Evolutionary conservation across 371 early-diverging fungal species (phyloP), one percentile per base, ranked within the genome.

Genomic region (Thermomucor indicae-seudaticae): DNA sequence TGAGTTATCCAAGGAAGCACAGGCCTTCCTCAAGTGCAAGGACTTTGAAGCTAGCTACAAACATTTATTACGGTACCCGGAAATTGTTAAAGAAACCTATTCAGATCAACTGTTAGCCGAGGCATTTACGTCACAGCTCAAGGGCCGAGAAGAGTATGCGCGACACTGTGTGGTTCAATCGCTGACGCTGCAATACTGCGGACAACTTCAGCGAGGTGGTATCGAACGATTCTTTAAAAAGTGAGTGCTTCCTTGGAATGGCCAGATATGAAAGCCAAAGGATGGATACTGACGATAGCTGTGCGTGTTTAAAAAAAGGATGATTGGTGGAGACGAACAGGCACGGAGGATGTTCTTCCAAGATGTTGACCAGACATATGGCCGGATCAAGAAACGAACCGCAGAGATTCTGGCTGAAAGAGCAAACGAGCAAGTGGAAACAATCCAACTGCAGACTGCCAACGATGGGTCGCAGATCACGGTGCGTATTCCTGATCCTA

Each of bases 61-160:
- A 37, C 91, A 77, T 44, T 78, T 96, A 28, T 61, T 63, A 25
- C 72, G 78, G 25, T 68, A 95, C 57, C 79, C 87, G 16, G 70
- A 80, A 14, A 72, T 96, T 22, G 82, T 87, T 23, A 79, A 70
- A 25, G 82, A 85, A 50, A 77, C 67, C 30, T 81, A 80, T 43
- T 79, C 85, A 4, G 95, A 96, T 65, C 83, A 92, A 62, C 85
- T 96, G 38, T 68, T 96, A 48, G 92, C 90, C 0, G 84, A 90
- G 42, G 96, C 92, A 7, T 94, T 96, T 55, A 79, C 84, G 20
- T 65, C 78, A 14, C 85, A 92, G 58, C 79, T 94, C 45, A 73
- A 78, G 7, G 91, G 90, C 16, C 70, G 89, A 8, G 69, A 72
- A 29, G 62, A 67, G 7, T 74, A 78, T 40, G 85, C 93, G n/a